A percentile compares a stretch with the other conserved stretches of the same genome.
These are phyloP conservation scores for Zanthoxylum bungeanum DNA, from an alignment of 345 rosid genomes.

Conservation along the genomic window DNA sequence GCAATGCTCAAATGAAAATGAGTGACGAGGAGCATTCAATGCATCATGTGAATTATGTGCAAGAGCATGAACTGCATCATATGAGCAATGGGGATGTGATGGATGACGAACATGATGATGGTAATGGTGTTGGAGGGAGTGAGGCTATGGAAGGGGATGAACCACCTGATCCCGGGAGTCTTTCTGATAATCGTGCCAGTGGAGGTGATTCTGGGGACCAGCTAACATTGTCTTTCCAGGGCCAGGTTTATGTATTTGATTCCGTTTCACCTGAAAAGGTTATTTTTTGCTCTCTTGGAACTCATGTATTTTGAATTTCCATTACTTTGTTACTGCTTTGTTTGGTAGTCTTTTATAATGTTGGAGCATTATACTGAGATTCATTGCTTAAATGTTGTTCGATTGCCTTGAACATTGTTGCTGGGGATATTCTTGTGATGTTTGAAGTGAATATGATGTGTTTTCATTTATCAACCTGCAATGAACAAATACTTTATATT, in stretches of 20 bases:
- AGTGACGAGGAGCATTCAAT: conserved; percentile 39
- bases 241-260: conserved; percentile 77
- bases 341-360: too few relatives aligned
- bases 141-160: conserved; percentile 42
- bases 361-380: not conserved
- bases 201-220: conserved; percentile 59
- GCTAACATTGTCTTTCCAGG: conserved; percentile 69
- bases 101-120: conserved; percentile 38
- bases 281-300: not conserved
- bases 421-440: not conserved
- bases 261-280: conserved; percentile 71
- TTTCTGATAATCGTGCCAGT: conserved; percentile 37
- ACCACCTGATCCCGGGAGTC: conserved; percentile 52
- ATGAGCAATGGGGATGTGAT: conserved; percentile 37
- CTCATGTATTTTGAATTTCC: not conserved
- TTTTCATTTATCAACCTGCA: not conserved
- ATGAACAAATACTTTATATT: not conserved
- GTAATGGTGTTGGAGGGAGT: conserved; percentile 30
- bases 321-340: conserved; percentile 1
- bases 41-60: conserved; percentile 40
- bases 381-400: not conserved
- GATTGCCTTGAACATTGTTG: not conserved
- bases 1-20: conserved; percentile 36
- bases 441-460: not conserved
- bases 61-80: conserved; percentile 40